Evolutionary conservation across 495 filamentous ascomycete species (phyloP).

Genomic region (Aspergillus leporis): DNA sequence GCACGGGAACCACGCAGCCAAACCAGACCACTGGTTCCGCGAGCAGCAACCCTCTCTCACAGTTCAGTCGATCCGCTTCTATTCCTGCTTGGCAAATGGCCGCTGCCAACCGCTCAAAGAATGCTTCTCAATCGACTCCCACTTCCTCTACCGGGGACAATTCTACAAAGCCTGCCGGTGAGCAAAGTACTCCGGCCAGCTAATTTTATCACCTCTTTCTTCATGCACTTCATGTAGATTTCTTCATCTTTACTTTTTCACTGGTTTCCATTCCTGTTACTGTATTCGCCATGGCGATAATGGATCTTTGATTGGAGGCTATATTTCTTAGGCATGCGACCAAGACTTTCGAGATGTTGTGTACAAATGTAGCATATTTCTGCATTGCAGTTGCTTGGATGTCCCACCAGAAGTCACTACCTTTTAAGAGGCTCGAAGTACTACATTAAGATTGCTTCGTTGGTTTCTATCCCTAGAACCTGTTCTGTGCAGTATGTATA

Average conservation of each 20-base stretch:
- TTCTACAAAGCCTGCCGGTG: constrained; percentile 20
- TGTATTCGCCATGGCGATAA: constrained; percentile 8
- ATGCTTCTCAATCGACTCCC: constrained; percentile 33
- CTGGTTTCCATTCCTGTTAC: neutral
- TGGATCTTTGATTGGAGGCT: neutral
- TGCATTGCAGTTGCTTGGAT: neutral
- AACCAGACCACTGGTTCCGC: constrained; percentile 28
- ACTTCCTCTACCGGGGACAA: constrained; percentile 22
- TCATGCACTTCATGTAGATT: constrained; percentile 17
- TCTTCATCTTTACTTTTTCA: constrained; percentile 11
- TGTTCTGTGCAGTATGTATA: too few relatives aligned
- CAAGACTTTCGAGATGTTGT: neutral
- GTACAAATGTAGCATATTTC: neutral
- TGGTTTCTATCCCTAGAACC: too few relatives aligned
- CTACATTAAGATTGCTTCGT: too few relatives aligned
- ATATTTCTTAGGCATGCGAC: neutral
- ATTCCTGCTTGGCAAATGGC: constrained; percentile 93
- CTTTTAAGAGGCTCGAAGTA: too few relatives aligned
- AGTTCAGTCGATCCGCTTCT: constrained; percentile 59
- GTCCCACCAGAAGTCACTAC: neutral
- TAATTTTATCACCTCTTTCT: constrained; percentile 14
- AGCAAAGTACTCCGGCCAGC: constrained; percentile 35
- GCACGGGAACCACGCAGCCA: constrained; percentile 27
- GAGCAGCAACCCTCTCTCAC: constrained; percentile 39
- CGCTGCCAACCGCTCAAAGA: constrained; percentile 60